These are phyloP conservation scores for Xerocomellus dryophilus DNA, from an alignment of 768 basidiomycete species.

Conservation along the genomic window DNA sequence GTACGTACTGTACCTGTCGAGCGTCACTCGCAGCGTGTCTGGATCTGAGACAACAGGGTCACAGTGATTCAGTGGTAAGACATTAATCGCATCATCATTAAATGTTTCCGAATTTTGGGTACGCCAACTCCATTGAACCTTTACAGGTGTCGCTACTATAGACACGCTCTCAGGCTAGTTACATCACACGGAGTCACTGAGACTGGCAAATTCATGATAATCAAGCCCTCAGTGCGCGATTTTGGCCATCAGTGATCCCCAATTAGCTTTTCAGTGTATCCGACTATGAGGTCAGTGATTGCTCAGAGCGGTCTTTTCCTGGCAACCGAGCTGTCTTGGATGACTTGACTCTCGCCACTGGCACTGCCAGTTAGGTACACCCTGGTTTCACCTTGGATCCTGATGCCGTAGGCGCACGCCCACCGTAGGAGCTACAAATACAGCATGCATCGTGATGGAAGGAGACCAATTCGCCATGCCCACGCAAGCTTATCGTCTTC, in stretches of 20 bases:
- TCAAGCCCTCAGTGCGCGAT: neutral
- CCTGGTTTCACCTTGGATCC: slow-evolving; percentile 19
- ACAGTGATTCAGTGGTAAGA: neutral
- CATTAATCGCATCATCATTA: neutral
- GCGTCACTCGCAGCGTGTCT: neutral
- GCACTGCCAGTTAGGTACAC: neutral
- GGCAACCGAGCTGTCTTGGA: neutral
- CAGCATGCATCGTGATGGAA: neutral
- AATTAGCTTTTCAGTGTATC: too few species aligned
- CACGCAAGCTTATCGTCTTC: slow-evolving; percentile 21
- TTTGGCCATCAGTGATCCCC: neutral
- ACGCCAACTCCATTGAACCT: neutral
- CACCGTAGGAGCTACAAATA: slow-evolving; percentile 15
- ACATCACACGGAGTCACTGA: neutral
- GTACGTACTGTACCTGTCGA: neutral
- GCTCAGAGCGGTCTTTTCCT: neutral
- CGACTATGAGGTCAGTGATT: neutral
- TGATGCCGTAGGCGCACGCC: neutral
- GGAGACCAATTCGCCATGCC: slow-evolving; percentile 12
- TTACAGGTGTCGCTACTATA: neutral
- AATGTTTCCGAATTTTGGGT: neutral
- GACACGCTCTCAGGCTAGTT: neutral
- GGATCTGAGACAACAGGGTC: slow-evolving; percentile 10
- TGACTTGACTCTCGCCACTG: slow-evolving; percentile 5
- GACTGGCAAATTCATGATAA: neutral